Base-by-base conservation (phyloP, 192 early-diverging fungal genomes). In the Coemansia sp. region DNA sequence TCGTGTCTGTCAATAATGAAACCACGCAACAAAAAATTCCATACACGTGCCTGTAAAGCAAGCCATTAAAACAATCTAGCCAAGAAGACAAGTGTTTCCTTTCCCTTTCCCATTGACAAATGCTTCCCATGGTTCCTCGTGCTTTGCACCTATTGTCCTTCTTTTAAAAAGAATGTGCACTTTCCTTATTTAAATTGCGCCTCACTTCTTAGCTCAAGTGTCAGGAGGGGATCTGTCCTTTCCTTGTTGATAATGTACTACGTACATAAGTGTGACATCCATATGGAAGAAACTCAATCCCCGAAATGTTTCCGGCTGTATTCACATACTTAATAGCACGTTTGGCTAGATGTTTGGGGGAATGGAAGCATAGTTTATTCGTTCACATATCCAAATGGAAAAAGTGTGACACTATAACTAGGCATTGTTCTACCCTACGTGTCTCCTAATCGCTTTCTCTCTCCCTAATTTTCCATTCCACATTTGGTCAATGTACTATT, bases 391-490 rank as follows among this genome's bases (percentile, higher is more conserved):
- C 48, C 25, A 51, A 26, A 51, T 51, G 48, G 7, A 51, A 16
- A 25, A 26, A 51, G 26, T 51, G 48, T 51, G 48, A 51, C 48
- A 51, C 48, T 51, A 51, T 51, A 51, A 51, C 48, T 26, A 9
- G 48, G 2, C 48, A 51, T 51, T 51, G 48, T 51, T 46, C 43
- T 40, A 40, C 16, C 9, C 16, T 40, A 40, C 39, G 3, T 20
- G 16, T 46, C 16, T 40, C 37, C 7, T 46, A 3, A 6, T 46
- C 20, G 4, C 43, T 18, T 21, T 46, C 20, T n/a, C 20, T 51
- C 25, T 15, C 39, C 39, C 39, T 15, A 1, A 26, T 51, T 49
- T 21, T 51, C 25, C 23, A 40, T 40, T 51, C 48, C 25, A 51
- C 2, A 9, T 20, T 46, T 18, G 18, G 43, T 46, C 43, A 46